Base-by-base conservation (phyloP, 1,139 yeast species). In the Hyphopichia khmerensis region DNA sequence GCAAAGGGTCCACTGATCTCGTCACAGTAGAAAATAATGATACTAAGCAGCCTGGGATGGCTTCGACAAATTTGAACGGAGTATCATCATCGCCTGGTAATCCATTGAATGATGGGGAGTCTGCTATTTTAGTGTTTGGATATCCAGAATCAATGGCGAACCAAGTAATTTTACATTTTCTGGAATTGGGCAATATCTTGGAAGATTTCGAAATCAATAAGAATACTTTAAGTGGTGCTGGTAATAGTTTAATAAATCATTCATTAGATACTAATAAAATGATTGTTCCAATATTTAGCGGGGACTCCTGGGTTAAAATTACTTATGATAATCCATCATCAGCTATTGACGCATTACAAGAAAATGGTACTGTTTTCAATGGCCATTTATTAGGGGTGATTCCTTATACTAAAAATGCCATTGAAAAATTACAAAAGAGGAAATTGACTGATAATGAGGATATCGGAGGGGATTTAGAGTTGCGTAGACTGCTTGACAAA, bases 251-350 rank as follows among this genome's bases (percentile, higher is more conserved):
- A 18, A 40, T 52, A 26, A 45, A 47, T 17, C 50, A 53, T 29
- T 48, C 46, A 16, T 49, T 48, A 7, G 42, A 38, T 15, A 17
- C 23, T 7, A 30, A 32, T 17, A 46, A 42, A 6, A 52, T 53
- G 33, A 52, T 62, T n/a, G 57, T 65, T 39, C 95, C 96, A 1
- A 83, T 90, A 14, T 86, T 82, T 59, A 78, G 93, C 11, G 98
- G 97, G 1, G 78, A 80, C 36, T 84, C 89, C 38, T 93, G 98
- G 97, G 82, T 90, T 19, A 87, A 89, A 57, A 62, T 93, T 41
- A 90, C 97, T 0, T 93, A 81, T 61, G 87, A 82, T 46, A 84
- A 83, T 47, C 80, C 87, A 3, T 71, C 83, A 3, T 77, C 91
- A 11, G 96, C 97, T 1, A 65, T 82, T 23, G 82, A 95, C 43